phyloP scores from a whole-genome alignment of 257 asterid species.

The Verbascum thapsus region DNA sequence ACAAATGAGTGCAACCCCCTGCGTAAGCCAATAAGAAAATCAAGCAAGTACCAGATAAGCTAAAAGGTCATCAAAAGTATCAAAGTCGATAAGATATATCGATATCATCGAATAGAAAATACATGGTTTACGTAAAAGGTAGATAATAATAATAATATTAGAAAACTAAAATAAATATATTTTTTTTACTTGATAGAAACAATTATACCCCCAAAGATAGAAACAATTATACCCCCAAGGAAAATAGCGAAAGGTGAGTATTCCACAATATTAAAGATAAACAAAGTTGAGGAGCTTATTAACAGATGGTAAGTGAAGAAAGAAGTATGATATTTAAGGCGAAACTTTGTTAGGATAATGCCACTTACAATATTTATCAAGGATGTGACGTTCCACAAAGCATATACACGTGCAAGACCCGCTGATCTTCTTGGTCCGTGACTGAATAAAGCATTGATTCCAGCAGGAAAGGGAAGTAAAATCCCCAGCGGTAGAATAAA shows the following conservation, averaged over 20 bases:
- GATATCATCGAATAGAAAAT: background rate
- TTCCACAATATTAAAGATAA: background rate
- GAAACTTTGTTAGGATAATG: too few relatives aligned
- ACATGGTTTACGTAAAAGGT: background rate
- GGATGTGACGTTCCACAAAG: conserved; percentile 93
- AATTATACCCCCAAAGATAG: too few relatives aligned
- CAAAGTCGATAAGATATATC: too few relatives aligned
- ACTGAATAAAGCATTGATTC: conserved; percentile 94
- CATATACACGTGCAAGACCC: conserved; percentile 93
- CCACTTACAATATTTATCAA: conserved; percentile 82
- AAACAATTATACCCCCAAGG: background rate
- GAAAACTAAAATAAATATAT: too few relatives aligned
- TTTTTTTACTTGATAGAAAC: background rate
- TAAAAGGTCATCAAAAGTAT: background rate
- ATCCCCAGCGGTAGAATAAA: conserved; percentile 86
- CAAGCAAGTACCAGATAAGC: conserved; percentile 26
- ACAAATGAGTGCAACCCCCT: conserved; percentile 88
- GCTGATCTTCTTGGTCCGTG: conserved; percentile 97
- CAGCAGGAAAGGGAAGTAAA: conserved; percentile 96
- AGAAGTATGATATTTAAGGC: background rate
- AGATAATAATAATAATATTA: too few relatives aligned
- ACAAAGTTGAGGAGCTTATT: background rate
- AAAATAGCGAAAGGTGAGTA: background rate
- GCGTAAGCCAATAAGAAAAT: conserved; percentile 24
- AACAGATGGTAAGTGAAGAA: background rate